Base-by-base conservation (phyloP, 108 stramenopile genomes). In the Fragilaria crotonensis region DNA sequence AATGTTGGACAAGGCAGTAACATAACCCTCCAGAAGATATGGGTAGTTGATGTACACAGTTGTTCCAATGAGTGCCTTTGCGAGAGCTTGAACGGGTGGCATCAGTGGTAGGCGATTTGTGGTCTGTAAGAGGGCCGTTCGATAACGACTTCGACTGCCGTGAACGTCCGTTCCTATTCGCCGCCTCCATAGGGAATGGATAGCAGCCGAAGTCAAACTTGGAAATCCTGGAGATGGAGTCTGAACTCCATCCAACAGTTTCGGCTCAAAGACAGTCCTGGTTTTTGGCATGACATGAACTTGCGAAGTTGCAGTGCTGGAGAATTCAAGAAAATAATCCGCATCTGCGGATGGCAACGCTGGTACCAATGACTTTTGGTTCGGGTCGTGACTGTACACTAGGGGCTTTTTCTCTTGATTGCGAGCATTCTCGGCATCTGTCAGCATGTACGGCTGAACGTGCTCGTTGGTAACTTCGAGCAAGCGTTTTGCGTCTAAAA, bases 401-500 rank as follows among this genome's bases (percentile, higher is more conserved):
- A 70, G 53, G 2, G 84, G 56, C 14, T 79, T 57, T 5, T 84
- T 85, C 51, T 70, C 48, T 25, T 66, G 25, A 62, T 91, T 91
- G 23, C 88, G 75, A 21, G 59, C 48, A 9, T 59, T 63, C 50
- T 95, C 89, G 30, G 78, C 85, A 21, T 85, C 71, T 0, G 80
- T 68, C n/a, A 91, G 55, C 33, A 61, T 26, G 14, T 41, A 7
- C 11, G 36, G 36, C 7, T 7, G 7, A 7, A 41, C 36, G 36
- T 14, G 36, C 25, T 31, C 52, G 4, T 77, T 60, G 26, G 75
- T 74, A 45, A 89, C 68, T 20, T 72, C 67, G 23, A 89, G 48
- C 20, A 99, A 59, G 30, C 87, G 80, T 26, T 78, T 56, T 27
- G 93, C 88, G 66, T 96, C 94, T 54, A 99, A 95, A 67, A 98